phyloP scores from a whole-genome alignment of 192 early-diverging fungal genomes.

The Mortierella claussenii region DNA sequence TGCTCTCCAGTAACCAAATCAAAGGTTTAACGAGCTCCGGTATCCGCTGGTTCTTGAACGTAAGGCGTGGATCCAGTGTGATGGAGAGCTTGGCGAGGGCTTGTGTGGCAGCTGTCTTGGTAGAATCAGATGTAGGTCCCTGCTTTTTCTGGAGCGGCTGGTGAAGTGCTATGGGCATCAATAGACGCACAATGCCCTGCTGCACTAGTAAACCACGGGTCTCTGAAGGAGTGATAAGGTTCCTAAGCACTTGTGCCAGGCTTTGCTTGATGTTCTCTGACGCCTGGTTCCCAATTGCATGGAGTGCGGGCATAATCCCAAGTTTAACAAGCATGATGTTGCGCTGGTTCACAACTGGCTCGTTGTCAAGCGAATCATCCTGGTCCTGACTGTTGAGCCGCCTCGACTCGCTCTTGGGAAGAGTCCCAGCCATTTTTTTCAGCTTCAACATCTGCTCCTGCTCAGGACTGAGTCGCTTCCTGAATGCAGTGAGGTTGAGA shows the following conservation, averaged over 20 bases:
- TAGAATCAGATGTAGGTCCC: constrained; percentile 20
- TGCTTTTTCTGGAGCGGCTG: constrained; percentile 15
- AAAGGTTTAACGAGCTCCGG: constrained; percentile 80
- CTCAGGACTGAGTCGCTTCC: constrained; percentile 75
- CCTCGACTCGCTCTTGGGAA: constrained; percentile 42
- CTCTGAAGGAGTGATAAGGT: constrained; percentile 74
- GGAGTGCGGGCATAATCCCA: constrained; percentile 67
- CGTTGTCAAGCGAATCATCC: constrained; percentile 67
- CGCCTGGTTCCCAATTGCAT: constrained; percentile 58
- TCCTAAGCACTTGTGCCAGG: constrained; percentile 73
- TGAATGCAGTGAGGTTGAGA: constrained; percentile 78
- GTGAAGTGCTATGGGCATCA: constrained; percentile 63
- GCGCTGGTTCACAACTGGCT: constrained; percentile 70
- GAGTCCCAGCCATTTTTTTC: constrained; percentile 64
- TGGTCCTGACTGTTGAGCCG: constrained; percentile 54
- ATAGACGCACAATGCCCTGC: constrained; percentile 77
- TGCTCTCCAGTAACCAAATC: constrained; percentile 66
- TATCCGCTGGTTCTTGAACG: constrained; percentile 77
- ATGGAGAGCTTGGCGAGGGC: constrained; percentile 95
- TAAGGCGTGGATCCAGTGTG: constrained; percentile 87
- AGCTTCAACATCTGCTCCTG: constrained; percentile 85
- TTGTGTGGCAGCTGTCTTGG: constrained; percentile 71
- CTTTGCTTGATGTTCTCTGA: constrained; percentile 72
- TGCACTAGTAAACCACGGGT: constrained; percentile 84
- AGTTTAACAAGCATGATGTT: constrained; percentile 62